These are phyloP conservation scores for Chaetoceros tenuissimus DNA, from an alignment of 108 stramenopile species.

Conservation along the genomic window DNA sequence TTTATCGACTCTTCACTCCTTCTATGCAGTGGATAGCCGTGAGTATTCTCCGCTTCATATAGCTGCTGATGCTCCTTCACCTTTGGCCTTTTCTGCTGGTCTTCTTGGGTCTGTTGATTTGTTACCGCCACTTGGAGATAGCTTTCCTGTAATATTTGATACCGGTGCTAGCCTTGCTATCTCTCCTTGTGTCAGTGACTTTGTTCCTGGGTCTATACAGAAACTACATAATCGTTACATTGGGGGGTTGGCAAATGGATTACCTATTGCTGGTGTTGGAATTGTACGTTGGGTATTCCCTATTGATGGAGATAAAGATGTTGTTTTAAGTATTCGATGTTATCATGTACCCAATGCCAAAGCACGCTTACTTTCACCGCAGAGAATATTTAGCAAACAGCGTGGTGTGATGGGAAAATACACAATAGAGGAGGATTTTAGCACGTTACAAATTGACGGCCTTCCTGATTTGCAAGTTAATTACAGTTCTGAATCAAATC, in stretches of 20 bases:
- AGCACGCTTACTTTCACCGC: constrained; percentile 11
- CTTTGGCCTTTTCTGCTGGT: background rate
- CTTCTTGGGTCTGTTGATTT: background rate
- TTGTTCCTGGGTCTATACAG: constrained; percentile 9
- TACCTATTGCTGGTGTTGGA: constrained; percentile 7
- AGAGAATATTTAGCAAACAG: constrained; percentile 2
- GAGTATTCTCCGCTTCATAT: background rate
- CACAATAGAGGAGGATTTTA: background rate
- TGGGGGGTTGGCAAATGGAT: constrained; percentile 9
- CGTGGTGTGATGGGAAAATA: background rate
- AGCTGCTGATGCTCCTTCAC: background rate
- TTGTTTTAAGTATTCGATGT: background rate
- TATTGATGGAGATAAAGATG: background rate
- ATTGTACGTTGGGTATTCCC: constrained; percentile 6
- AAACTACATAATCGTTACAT: background rate
- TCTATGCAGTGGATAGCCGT: background rate
- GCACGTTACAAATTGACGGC: background rate
- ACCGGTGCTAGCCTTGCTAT: constrained; percentile 22
- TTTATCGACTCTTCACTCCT: background rate
- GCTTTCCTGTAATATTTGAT: constrained; percentile 20
- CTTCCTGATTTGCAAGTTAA: constrained; percentile 9
- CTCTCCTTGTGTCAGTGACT: constrained; percentile 5
- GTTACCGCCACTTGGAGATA: background rate
- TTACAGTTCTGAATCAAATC: constrained; percentile 6
- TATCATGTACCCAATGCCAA: constrained; percentile 14